Conservation (phyloP, 2,329 filamentous ascomycete species). For the Claviceps purpurea region DNA sequence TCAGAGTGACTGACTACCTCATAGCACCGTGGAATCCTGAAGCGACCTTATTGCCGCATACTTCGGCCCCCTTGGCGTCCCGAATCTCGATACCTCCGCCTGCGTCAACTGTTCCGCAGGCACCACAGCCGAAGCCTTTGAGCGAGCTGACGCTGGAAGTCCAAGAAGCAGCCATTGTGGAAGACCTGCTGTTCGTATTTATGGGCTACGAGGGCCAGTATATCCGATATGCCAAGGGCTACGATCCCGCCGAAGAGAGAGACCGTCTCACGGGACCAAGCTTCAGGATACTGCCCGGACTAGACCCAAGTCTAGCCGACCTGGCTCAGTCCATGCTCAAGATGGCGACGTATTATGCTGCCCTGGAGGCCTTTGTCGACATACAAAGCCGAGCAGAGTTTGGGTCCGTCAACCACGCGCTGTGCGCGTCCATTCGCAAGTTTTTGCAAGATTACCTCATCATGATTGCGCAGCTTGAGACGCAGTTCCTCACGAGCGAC, state of each 20-base stretch:
- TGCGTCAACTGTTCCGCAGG: slow-evolving; percentile 58
- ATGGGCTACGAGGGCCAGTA: slow-evolving; percentile 99
- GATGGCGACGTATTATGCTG: slow-evolving; percentile 87
- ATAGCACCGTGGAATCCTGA: slow-evolving; percentile 62
- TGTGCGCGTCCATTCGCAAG: slow-evolving; percentile 89
- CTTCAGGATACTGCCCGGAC: slow-evolving; percentile 66
- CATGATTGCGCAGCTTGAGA: slow-evolving; percentile 84
- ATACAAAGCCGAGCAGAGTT: slow-evolving; percentile 88
- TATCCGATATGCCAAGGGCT: slow-evolving; percentile 70
- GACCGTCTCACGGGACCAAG: slow-evolving; percentile 71
- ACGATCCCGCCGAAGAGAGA: slow-evolving; percentile 74
- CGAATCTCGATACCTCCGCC: slow-evolving; percentile 54
- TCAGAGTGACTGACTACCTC: background rate
- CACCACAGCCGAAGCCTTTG: slow-evolving; percentile 57
- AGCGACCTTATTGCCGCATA: slow-evolving; percentile 56
- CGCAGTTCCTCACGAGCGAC: slow-evolving; percentile 78
- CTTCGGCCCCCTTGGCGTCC: slow-evolving; percentile 58
- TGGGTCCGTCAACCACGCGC: slow-evolving; percentile 85
- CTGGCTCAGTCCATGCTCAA: slow-evolving; percentile 79
- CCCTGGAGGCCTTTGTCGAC: slow-evolving; percentile 84
- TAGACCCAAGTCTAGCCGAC: slow-evolving; percentile 86
- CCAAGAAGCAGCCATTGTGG: slow-evolving; percentile 77
- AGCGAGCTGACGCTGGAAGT: slow-evolving; percentile 60
- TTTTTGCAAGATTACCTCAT: slow-evolving; percentile 87
- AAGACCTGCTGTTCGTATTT: slow-evolving; percentile 86